These are phyloP conservation scores for Angophora floribunda DNA, from an alignment of 345 rosid species.

Conservation along the genomic window DNA sequence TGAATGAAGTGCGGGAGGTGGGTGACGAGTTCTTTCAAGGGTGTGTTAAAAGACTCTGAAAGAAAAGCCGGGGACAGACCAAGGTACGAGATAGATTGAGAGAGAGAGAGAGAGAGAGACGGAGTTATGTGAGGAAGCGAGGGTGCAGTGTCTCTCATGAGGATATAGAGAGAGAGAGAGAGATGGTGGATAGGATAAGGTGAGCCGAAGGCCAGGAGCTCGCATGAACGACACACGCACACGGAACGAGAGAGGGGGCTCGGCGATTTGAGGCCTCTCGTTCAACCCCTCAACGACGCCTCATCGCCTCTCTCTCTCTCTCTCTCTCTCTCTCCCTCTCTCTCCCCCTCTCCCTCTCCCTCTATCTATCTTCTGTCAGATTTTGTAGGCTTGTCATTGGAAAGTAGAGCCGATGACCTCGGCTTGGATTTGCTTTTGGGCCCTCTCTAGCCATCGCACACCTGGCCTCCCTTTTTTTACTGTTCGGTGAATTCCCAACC, in stretches of 20 bases:
- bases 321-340: neutral
- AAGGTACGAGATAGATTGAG: neutral
- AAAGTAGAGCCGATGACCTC: neutral
- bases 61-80: neutral
- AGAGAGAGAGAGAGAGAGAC: neutral
- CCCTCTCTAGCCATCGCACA: neutral
- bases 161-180: neutral
- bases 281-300: neutral
- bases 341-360: neutral
- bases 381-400: conserved; percentile 4
- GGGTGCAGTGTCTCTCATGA: neutral
- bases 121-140: neutral
- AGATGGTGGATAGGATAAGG: conserved; percentile 10
- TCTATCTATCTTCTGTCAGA: neutral
- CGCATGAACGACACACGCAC: neutral
- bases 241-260: neutral
- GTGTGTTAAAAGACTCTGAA: neutral
- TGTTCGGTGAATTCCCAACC: neutral
- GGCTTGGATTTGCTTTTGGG: neutral
- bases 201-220: neutral
- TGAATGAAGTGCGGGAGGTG: neutral
- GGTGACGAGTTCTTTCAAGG: neutral
- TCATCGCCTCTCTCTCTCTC: neutral
- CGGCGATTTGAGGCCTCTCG: conserved; percentile 5
- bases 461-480: neutral